phyloP scores from a whole-genome alignment of 1,284 basidiomycete genomes.

The Neonothopanus nambi region DNA sequence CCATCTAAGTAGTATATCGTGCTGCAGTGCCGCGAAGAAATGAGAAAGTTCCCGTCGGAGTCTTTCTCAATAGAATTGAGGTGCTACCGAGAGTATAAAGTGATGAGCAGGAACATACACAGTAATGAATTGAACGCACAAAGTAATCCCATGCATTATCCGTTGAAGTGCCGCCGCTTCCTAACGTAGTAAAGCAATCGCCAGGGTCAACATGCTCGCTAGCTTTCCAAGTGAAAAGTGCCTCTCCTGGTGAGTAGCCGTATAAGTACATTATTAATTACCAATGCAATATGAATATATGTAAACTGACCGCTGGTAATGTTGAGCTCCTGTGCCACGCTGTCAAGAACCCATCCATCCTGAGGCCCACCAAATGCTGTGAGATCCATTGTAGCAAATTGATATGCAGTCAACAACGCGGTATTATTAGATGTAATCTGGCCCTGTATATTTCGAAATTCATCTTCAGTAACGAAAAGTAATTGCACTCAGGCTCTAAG shows the following conservation, averaged over 20 bases:
- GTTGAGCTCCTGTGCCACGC: conserved; percentile 11
- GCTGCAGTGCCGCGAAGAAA: conserved; percentile 12
- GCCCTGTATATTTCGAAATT: not conserved
- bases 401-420: conserved; percentile 10
- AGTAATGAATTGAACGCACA: conserved; percentile 1
- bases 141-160: conserved; percentile 12
- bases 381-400: not conserved
- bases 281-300: no score
- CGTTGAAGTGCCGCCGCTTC: conserved; percentile 1
- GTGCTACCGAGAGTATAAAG: conserved; percentile 1
- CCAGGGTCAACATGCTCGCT: conserved; percentile 6
- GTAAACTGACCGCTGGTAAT: conserved; percentile 7
- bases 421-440: conserved; percentile 12
- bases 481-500: not conserved
- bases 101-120: not conserved
- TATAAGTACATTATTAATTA: no score
- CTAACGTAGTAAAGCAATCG: conserved; percentile 8
- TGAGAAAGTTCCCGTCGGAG: conserved; percentile 8
- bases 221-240: conserved; percentile 11
- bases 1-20: conserved; percentile 14
- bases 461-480: not conserved
- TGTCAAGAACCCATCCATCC: conserved; percentile 12
- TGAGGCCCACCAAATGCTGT: conserved; percentile 1
- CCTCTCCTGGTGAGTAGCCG: conserved; percentile 1
- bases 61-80: conserved; percentile 15